A percentile compares a stretch with the other conserved stretches of the same genome.
Evolutionary conservation across 129 eudicot species (phyloP).

Genomic region (carrot (Daucus carota)): DNA sequence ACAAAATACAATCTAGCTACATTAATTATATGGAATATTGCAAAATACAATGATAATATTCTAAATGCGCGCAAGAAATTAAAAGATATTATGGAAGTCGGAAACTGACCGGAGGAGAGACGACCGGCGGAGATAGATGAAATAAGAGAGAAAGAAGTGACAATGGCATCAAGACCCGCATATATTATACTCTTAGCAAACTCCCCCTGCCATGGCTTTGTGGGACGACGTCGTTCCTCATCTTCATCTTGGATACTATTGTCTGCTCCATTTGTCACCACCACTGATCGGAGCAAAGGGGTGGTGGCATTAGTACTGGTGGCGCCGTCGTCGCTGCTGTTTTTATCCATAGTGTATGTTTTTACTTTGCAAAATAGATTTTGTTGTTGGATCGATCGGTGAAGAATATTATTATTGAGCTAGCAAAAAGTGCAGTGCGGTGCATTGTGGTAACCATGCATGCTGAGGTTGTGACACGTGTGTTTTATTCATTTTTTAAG

Average conservation of each 20-base stretch:
- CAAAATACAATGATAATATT: neutral
- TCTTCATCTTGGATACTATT: neutral
- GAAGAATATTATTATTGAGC: neutral
- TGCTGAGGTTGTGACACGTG: neutral
- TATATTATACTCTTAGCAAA: conserved; percentile 70
- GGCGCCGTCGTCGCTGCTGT: conserved; percentile 10
- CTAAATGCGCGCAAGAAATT: neutral
- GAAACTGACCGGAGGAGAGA: conserved; percentile 48
- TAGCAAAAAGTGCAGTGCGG: neutral
- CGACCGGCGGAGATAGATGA: conserved; percentile 80
- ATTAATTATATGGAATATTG: no score
- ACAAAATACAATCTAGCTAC: no score
- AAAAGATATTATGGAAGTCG: neutral
- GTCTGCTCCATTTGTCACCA: conserved; percentile 5
- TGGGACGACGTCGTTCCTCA: conserved; percentile 26
- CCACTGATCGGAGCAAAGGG: conserved; percentile 18
- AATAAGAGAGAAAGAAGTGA: conserved; percentile 72
- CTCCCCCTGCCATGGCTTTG: conserved; percentile 79
- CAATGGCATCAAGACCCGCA: conserved; percentile 67
- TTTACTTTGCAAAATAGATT: neutral
- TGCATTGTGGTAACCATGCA: neutral
- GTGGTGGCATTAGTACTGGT: conserved; percentile 14
- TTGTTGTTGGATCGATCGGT: neutral
- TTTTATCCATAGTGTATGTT: conserved; percentile 2
- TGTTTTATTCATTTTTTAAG: neutral